Conservation (phyloP, 2,329 filamentous ascomycete genomes). For the Penicillium fuscoglaucum region DNA sequence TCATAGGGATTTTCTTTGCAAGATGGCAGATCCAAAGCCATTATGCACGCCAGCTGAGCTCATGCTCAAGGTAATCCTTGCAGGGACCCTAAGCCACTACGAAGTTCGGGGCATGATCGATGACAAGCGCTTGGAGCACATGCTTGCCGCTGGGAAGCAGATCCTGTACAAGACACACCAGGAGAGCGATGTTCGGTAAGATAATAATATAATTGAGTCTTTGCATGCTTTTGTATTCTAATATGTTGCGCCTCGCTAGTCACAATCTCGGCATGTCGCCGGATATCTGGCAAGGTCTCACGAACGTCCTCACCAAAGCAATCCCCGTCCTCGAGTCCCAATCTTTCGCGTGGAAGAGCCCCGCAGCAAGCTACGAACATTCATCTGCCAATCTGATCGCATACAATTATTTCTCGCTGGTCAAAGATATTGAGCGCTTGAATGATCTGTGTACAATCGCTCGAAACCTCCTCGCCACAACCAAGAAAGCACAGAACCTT, state of each 20-base stretch:
- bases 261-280: slow-evolving; percentile 58
- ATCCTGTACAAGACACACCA: slow-evolving; percentile 60
- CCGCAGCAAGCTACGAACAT: slow-evolving; percentile 58
- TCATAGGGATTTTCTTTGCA: not conserved
- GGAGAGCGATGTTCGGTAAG: slow-evolving; percentile 55
- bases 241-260: slow-evolving; percentile 33
- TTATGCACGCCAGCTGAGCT: slow-evolving; percentile 49
- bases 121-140: slow-evolving; percentile 57
- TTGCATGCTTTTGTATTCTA: slow-evolving; percentile 4
- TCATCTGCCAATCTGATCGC: slow-evolving; percentile 63
- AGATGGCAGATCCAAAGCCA: slow-evolving; percentile 40
- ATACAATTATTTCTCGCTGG: slow-evolving; percentile 57
- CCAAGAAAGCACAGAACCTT: slow-evolving; percentile 63
- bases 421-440: slow-evolving; percentile 63
- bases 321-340: slow-evolving; percentile 62
- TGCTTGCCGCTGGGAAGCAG: slow-evolving; percentile 61
- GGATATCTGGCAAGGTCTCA: slow-evolving; percentile 61
- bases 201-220: not conserved
- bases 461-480: slow-evolving; percentile 62
- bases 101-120: slow-evolving; percentile 61
- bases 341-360: slow-evolving; percentile 62
- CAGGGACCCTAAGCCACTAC: slow-evolving; percentile 58
- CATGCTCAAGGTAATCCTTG: slow-evolving; percentile 50
- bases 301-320: slow-evolving; percentile 58
- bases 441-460: slow-evolving; percentile 64